Percentiles rank a stretch among this genome's conserved stretches.
Evolutionary conservation across 352 stramenopile genomes (phyloP).

Genomic region (Blastocystis sp.): DNA sequence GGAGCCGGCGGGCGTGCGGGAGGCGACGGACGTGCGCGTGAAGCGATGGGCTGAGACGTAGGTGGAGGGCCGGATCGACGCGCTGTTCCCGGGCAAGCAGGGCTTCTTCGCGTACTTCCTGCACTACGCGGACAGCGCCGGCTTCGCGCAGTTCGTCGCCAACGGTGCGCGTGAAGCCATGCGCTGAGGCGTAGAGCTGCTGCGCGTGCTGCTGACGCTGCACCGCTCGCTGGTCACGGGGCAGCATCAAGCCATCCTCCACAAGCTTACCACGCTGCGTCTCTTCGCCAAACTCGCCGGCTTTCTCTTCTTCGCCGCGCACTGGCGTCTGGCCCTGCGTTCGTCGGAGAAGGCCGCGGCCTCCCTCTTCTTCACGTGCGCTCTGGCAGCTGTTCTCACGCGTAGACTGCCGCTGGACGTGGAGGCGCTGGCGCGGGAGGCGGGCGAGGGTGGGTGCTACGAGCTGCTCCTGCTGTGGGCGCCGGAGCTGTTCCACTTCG

Average conservation of each 20-base stretch:
- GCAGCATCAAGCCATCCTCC: not conserved
- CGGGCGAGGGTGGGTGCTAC: slow-evolving; percentile 13
- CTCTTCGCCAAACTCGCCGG: slow-evolving; percentile 45
- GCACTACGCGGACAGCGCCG: not conserved
- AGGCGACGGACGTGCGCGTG: not conserved
- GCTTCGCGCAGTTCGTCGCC: not conserved
- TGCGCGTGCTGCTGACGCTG: not conserved
- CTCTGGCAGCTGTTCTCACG: not conserved
- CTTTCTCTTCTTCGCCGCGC: slow-evolving; percentile 2
- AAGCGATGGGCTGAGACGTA: not conserved
- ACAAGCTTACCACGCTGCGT: slow-evolving; percentile 8
- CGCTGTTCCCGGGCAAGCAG: slow-evolving; percentile 59
- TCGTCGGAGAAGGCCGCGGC: too few species aligned
- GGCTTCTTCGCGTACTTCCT: slow-evolving; percentile 60
- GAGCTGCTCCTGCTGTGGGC: slow-evolving; percentile 36
- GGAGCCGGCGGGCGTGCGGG: not conserved
- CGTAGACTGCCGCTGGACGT: slow-evolving; percentile 20
- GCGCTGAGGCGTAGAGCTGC: slow-evolving; percentile 1
- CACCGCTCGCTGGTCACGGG: not conserved
- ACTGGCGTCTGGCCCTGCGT: not conserved
- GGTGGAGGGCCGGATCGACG: slow-evolving; percentile 14
- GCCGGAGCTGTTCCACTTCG: slow-evolving; percentile 26
- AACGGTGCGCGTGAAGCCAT: not conserved
- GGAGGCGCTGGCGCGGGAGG: not conserved
- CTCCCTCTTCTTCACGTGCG: not conserved